Evolutionary conservation across 2,329 filamentous ascomycete genomes (phyloP).

Genomic region (Fusarium dlaminii): DNA sequence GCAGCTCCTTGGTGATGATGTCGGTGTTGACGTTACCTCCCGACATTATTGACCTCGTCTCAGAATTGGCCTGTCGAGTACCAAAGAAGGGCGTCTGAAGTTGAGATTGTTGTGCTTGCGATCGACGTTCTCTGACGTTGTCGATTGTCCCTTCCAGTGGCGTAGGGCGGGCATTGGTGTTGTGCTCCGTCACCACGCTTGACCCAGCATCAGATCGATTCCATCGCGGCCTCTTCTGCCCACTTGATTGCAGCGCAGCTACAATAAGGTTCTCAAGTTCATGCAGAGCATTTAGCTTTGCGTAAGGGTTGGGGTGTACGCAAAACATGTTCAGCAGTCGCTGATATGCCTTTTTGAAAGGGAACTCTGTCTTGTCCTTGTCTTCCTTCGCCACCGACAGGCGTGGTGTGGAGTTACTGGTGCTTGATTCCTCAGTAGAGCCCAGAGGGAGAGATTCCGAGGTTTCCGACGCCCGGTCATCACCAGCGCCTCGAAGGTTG

Average conservation of each 20-base stretch:
- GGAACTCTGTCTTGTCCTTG: constrained; percentile 66
- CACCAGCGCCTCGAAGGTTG: constrained; percentile 65
- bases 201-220: constrained; percentile 51
- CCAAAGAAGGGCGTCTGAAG: constrained; percentile 45
- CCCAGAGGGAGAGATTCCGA: constrained; percentile 49
- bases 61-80: constrained; percentile 56
- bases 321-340: constrained; percentile 86
- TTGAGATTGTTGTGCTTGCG: constrained; percentile 56
- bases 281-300: constrained; percentile 83
- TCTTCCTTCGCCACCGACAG: constrained; percentile 39
- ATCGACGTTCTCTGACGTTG: constrained; percentile 74
- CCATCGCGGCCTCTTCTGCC: constrained; percentile 48
- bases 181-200: constrained; percentile 47
- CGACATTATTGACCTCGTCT: constrained; percentile 60
- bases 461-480: constrained; percentile 53
- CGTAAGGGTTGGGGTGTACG: constrained; percentile 86
- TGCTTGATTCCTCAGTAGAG: constrained; percentile 53
- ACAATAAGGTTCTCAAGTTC: constrained; percentile 86
- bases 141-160: constrained; percentile 74
- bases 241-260: constrained; percentile 66
- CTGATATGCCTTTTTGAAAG: constrained; percentile 82
- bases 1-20: constrained; percentile 72
- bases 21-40: constrained; percentile 66
- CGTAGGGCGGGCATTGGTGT: constrained; percentile 50
- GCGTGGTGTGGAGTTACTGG: constrained; percentile 42